A percentile compares a stretch with the other conserved stretches of the same genome.
Evolutionary conservation across 106 monocot species (phyloP).

Genomic region (Agapanthus africanus): DNA sequence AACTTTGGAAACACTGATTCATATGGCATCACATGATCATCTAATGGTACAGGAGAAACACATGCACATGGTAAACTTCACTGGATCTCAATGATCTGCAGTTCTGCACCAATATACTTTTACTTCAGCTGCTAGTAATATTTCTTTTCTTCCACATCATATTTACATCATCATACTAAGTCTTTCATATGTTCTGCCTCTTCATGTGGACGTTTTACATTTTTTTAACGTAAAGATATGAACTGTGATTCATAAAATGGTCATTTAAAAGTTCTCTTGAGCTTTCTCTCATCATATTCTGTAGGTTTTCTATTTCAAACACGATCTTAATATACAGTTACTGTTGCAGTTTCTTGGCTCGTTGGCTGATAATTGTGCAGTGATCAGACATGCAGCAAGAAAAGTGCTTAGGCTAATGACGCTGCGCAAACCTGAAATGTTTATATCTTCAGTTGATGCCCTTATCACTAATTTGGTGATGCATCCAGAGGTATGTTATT

Average conservation of each 20-base stretch:
- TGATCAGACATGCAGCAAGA: constrained; percentile 46
- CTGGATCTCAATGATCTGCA: not conserved
- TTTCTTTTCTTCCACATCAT: not conserved
- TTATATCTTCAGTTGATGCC: constrained; percentile 20
- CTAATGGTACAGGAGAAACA: constrained; percentile 65
- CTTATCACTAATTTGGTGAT: constrained; percentile 34
- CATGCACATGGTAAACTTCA: constrained; percentile 65
- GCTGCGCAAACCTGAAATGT: constrained; percentile 23
- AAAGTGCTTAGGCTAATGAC: constrained; percentile 33
- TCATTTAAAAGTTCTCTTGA: not conserved
- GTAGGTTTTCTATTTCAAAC: not conserved
- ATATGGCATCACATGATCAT: constrained; percentile 49
- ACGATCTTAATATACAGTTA: not conserved
- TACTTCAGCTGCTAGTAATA: not conserved
- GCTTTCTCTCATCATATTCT: not conserved
- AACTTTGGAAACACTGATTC: constrained; percentile 51
- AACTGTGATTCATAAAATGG: not conserved
- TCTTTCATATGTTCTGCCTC: not conserved
- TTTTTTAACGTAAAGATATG: not conserved
- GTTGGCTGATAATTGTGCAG: constrained; percentile 30
- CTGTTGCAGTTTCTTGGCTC: constrained; percentile 42
- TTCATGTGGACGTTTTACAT: not conserved
- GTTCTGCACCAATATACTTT: not conserved
- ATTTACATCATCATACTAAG: not conserved
- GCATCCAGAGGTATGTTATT: constrained; percentile 46